Evolutionary conservation across 2,329 filamentous ascomycete genomes (phyloP), one percentile per base, ranked within the genome.

Genomic region (Talaromyces verruculosus): DNA sequence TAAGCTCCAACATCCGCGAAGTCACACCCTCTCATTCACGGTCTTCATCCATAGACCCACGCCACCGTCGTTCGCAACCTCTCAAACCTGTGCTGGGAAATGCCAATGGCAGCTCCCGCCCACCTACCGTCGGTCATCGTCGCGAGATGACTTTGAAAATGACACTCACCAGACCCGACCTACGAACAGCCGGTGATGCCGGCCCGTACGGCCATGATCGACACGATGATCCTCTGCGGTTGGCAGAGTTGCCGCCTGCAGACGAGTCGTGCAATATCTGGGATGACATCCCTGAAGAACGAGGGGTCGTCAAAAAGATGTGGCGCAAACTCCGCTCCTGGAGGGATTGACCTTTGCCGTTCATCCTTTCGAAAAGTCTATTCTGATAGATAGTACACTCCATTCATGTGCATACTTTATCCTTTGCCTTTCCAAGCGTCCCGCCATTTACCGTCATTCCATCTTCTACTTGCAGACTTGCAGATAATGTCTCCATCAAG

Each of bases 71-170:
- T 2, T 39, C 64, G 1, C 64, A 64, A 19, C 57, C 63, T 49
- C 43, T 64, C 25, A 63, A 67, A 41, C 65, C 65, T 5, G 22
- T 60, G 13, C 25, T 22, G 15, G 57, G 37, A 8, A 60, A 60
- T 43, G 37, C 37, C 33, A 57, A 57, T 43, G 57, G 57, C 37
- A 60, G 39, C 11, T n/a, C 13, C n/a, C n/a, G 22, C 15, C 57
- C 37, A 19, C 22, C 37, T 13, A 45, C 81, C 82, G 65, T 84
- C 69, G 61, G 71, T 69, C 55, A 73, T 39, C 89, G 87, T 64
- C 86, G 93, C 39, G 93, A 98, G 77, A 97, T 97, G 93, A 98
- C 95, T 2, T 80, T 98, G 59, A 91, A 93, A 59, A 96, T 98
- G 93, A 98, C 94, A 0, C 84, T 98, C 64, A 98, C 95, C 3